Evolutionary conservation across 164 flowering plant genomes (phyloP), one percentile per base, ranked within the genome.

Genomic region (Vitis labrusca): DNA sequence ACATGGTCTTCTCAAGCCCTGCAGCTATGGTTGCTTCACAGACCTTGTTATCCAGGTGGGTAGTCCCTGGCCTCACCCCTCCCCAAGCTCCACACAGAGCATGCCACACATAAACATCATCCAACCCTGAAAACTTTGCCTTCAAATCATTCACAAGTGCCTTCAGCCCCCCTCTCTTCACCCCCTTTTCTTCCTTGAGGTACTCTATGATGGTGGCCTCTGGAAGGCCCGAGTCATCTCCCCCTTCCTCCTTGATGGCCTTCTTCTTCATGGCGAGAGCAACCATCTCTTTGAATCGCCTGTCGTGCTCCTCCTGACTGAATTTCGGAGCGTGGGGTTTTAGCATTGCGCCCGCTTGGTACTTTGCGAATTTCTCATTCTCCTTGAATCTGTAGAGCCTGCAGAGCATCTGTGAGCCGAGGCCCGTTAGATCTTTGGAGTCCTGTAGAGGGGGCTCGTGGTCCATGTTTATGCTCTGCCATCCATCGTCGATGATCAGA

Each of bases 41-140:
- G 47, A 30, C n/a, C 48, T 30, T 30, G 12, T n/a, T n/a, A 60
- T 60, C 48, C 16, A 60, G 14, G 9, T 13, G 23, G 16, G 59
- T 55, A 3, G 59, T 16, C 59, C 59, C 9, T 2, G 48, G 48
- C 16, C 63, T 11, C 3, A 60, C 63, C 50, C 49, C 71, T 5
- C 62, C 71, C 53, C 63, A 67, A 58, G 63, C 54, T 8, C 69
- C 69, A 16, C 69, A 66, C 50, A 66, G 17, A 32, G 69, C 69
- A 15, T 66, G 69, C 69, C 69, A 66, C 27, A 66, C 69, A 54
- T 54, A 66, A 5, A 66, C 50, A 66, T 66, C 60, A 1, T 66
- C 69, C 61, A 66, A 54, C 13, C 69, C 9, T 52, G 53, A 29
- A 64, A 64, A 64, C 8, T 64, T 50, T 19, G 56, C 53, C 53